Percentiles rank a stretch among this genome's conserved stretches.
Evolutionary conservation across 306 rosid species (phyloP).

Genomic region (Lathyrus oleraceus): DNA sequence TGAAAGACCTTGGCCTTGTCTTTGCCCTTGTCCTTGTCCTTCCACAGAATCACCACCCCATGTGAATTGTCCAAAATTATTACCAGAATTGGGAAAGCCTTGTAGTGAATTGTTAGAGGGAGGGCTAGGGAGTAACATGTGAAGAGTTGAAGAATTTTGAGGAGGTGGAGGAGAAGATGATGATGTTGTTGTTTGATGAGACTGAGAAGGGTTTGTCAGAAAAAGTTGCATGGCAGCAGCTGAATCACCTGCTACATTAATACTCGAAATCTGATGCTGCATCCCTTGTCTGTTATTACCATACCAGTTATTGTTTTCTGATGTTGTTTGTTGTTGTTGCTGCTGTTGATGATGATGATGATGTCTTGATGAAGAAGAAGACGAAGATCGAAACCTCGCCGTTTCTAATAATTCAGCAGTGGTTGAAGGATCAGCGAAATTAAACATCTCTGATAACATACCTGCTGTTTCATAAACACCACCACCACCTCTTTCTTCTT

Average conservation of each 20-base stretch:
- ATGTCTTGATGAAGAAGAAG: conserved; percentile 29
- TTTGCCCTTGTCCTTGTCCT: conserved; percentile 30
- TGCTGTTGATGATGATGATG: not conserved
- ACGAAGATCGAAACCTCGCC: conserved; percentile 37
- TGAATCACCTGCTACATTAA: conserved; percentile 78
- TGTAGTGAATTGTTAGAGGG: conserved; percentile 48
- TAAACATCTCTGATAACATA: conserved; percentile 94
- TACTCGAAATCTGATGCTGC: conserved; percentile 51
- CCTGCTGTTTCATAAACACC: conserved; percentile 45
- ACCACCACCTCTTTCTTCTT: conserved; percentile 51
- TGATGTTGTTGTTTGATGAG: conserved; percentile 57
- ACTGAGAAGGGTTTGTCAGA: conserved; percentile 67
- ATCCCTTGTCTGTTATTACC: conserved; percentile 48
- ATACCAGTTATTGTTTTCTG: conserved; percentile 56
- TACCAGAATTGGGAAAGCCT: conserved; percentile 42
- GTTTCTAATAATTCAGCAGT: conserved; percentile 57
- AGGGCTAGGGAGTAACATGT: conserved; percentile 76
- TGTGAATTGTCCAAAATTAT: conserved; percentile 73
- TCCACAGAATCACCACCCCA: conserved; percentile 39
- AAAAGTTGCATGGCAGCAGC: conserved; percentile 99
- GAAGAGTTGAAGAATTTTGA: conserved; percentile 48
- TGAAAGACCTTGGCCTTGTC: conserved; percentile 51
- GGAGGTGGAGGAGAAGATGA: conserved; percentile 45
- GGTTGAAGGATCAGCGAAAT: conserved; percentile 47
- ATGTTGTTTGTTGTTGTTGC: conserved; percentile 10